Evolutionary conservation across 2,329 filamentous ascomycete genomes (phyloP).

Genomic region (Ilyonectria mors-panacis): DNA sequence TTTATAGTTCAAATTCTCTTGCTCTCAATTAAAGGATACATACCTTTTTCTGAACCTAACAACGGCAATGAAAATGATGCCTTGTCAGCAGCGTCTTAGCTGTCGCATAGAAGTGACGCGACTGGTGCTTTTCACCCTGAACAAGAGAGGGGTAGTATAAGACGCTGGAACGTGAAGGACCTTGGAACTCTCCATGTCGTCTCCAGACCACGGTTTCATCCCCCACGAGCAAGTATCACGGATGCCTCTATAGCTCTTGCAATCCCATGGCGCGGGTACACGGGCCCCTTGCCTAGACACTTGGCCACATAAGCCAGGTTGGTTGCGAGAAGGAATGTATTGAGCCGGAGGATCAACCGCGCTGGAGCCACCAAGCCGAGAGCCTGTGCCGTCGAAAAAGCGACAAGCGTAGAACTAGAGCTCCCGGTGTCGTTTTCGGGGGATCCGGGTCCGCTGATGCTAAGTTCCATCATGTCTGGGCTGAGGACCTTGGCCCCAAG

Average conservation of each 20-base stretch:
- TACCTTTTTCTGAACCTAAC: no score
- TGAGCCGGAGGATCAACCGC: slow-evolving; percentile 2
- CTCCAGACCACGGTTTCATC: neutral
- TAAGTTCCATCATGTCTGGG: slow-evolving; percentile 4
- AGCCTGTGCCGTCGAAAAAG: neutral
- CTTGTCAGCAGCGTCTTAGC: no score
- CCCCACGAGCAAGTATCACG: slow-evolving; percentile 9
- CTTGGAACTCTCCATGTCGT: no score
- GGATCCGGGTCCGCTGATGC: neutral
- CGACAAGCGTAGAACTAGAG: neutral
- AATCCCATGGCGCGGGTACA: slow-evolving; percentile 17
- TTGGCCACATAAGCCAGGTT: slow-evolving; percentile 11
- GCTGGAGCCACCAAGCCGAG: neutral
- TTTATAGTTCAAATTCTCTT: no score
- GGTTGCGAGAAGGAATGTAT: slow-evolving; percentile 3
- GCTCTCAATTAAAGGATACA: no score
- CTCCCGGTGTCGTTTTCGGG: neutral
- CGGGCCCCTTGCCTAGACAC: slow-evolving; percentile 16
- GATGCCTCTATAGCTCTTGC: slow-evolving; percentile 14
- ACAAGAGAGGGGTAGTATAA: neutral
- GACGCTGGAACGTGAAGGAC: neutral
- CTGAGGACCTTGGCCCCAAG: slow-evolving; percentile 5
- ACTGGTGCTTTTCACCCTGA: neutral
- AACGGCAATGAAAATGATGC: no score
- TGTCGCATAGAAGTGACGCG: no score